Evolutionary conservation across 192 early-diverging fungal genomes (phyloP).

Genomic region (Funneliformis geosporum): DNA sequence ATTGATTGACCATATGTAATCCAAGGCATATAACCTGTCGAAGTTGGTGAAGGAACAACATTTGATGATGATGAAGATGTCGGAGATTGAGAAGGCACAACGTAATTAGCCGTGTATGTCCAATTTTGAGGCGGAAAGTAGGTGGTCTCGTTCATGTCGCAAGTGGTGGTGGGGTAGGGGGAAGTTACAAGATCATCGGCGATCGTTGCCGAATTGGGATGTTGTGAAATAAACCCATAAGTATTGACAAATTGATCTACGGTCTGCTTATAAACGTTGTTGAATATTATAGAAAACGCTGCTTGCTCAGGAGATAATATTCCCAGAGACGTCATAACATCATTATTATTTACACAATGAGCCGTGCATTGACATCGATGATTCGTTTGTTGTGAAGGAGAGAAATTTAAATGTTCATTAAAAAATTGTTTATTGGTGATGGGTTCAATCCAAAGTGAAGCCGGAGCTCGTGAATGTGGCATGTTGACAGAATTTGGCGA

Average conservation of each 20-base stretch:
- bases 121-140: neutral
- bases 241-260: too few species aligned
- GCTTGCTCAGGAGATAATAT: neutral
- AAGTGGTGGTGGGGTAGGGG: too few species aligned
- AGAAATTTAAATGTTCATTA: neutral
- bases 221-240: too few species aligned
- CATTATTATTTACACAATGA: neutral
- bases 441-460: neutral
- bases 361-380: neutral
- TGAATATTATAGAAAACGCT: too few species aligned
- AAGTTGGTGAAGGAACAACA: conserved; percentile 2
- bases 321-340: neutral
- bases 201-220: too few species aligned
- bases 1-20: neutral
- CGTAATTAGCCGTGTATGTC: neutral
- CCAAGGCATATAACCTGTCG: conserved; percentile 11
- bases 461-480: neutral
- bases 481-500: neutral
- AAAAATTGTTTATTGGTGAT: neutral
- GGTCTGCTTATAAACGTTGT: too few species aligned
- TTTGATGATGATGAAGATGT: neutral
- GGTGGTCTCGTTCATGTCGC: neutral
- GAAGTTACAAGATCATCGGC: too few species aligned
- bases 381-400: neutral
- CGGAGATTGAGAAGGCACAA: neutral